phyloP scores from a whole-genome alignment of 106 monocot species.

The Dendrobium huoshanense region DNA sequence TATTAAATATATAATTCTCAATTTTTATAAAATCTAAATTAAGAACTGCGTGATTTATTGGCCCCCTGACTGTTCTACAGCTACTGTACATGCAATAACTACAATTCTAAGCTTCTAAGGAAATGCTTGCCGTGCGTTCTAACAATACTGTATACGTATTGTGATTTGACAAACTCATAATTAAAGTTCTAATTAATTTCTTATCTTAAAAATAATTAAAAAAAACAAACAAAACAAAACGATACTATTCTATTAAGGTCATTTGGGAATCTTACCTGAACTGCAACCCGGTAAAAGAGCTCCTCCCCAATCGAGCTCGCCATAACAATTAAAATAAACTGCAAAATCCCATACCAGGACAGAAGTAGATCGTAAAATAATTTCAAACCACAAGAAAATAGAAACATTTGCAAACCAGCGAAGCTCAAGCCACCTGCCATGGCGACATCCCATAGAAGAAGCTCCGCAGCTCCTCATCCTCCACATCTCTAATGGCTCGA shows the following conservation, averaged over 20 bases:
- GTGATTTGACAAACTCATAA: neutral
- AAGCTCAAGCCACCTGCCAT: conserved; percentile 40
- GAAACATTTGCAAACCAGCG: neutral
- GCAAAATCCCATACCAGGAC: conserved; percentile 7
- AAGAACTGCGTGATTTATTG: too few species aligned
- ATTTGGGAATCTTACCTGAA: conserved; percentile 49
- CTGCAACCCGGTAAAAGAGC: conserved; percentile 87
- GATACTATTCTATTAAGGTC: neutral
- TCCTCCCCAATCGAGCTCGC: conserved; percentile 94
- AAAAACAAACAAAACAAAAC: neutral
- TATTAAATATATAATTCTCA: too few species aligned
- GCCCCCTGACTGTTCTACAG: too few species aligned
- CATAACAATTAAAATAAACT: conserved; percentile 81
- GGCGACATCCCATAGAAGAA: conserved; percentile 83
- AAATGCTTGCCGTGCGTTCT: neutral
- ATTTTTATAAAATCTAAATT: too few species aligned
- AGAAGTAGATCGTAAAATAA: neutral
- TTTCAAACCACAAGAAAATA: neutral
- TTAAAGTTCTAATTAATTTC: neutral
- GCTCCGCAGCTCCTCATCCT: conserved; percentile 95
- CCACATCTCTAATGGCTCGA: conserved; percentile 95
- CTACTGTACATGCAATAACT: too few species aligned
- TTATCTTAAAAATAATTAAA: neutral
- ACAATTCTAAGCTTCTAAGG: too few species aligned
- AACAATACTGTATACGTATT: neutral